Base-by-base conservation (phyloP, 148 eudicot genomes). In the Cornus controversa region DNA sequence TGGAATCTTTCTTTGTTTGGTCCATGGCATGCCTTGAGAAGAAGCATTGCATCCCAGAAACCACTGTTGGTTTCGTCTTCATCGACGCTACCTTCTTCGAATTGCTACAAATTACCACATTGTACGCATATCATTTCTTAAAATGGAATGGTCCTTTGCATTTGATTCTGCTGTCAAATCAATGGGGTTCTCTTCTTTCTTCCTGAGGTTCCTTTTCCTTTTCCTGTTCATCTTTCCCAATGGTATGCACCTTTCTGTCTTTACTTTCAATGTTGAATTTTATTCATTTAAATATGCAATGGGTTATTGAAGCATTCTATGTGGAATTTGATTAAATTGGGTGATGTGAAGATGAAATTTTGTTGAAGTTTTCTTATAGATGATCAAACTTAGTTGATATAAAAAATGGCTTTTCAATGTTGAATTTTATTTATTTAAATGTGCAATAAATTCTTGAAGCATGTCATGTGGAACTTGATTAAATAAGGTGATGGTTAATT, bases 21-120 rank as follows among this genome's bases (percentile, higher is more conserved):
- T 54, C 53, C 31, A 77, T 67, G 66, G 79, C 73, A 68, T 57
- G 34, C 58, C 74, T 58, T n/a, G 23, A 58, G 25, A 36, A 24
- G 18, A 74, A 75, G 78, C 70, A 42, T 80, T 58, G 82, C 50
- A 75, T 80, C 74, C 58, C 70, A 69, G 13, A 74, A 29, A 67
- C 76, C 18, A 47, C 36, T 64, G 70, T 75, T 64, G 77, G 5
- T 25, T 40, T 24, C n/a, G n/a, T n/a, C n/a, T n/a, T n/a, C n/a
- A n/a, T n/a, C n/a, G n/a, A n/a, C n/a, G n/a, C n/a, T 16, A 10
- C 50, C 25, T 1, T 24, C 58, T 36, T 66, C 36, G 67, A 25
- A 73, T 20, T 23, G 13, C 64, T 53, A 34, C 6, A 68, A 45
- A 42, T 66, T 34, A 10, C 26, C 24, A 13, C 20, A 7, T 11